Conservation (phyloP, 495 filamentous ascomycete genomes). For the Penicillium manginii region DNA sequence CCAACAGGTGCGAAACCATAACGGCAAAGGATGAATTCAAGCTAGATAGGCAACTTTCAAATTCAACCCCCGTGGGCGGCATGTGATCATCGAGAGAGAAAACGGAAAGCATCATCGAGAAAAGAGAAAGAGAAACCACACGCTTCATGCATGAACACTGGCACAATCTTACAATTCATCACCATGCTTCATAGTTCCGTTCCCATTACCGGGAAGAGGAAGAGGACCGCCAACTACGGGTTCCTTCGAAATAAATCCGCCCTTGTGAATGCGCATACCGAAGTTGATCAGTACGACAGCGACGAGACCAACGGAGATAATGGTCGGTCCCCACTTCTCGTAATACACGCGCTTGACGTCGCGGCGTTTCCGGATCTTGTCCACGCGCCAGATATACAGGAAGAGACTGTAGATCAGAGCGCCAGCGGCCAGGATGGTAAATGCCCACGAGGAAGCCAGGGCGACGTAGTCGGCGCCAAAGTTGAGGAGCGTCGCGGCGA, state of each 20-base stretch:
- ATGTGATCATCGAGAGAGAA: no score
- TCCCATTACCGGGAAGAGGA: neutral
- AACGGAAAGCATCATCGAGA: neutral
- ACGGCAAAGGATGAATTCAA: no score
- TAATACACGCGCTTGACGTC: conserved; percentile 80
- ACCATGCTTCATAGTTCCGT: neutral
- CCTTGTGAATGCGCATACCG: conserved; percentile 45
- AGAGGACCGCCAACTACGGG: conserved; percentile 14
- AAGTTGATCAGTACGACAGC: conserved; percentile 78
- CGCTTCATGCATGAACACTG: neutral
- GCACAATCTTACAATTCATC: conserved; percentile 2
- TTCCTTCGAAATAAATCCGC: conserved; percentile 34
- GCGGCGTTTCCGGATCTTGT: conserved; percentile 76
- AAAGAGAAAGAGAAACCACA: neutral
- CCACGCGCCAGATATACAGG: conserved; percentile 85
- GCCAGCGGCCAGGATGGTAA: conserved; percentile 77
- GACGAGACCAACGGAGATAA: conserved; percentile 76
- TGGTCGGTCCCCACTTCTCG: conserved; percentile 81
- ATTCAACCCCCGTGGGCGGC: no score
- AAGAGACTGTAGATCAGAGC: conserved; percentile 77
- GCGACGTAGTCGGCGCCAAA: conserved; percentile 65
- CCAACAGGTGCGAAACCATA: no score
- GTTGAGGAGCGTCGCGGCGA: conserved; percentile 90
- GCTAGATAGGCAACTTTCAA: no score
- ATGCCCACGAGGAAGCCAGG: conserved; percentile 71